A percentile compares a stretch with the other conserved stretches of the same genome.
phyloP scores from a whole-genome alignment of 2,329 filamentous ascomycete genomes.

The Penicillium sp. region DNA sequence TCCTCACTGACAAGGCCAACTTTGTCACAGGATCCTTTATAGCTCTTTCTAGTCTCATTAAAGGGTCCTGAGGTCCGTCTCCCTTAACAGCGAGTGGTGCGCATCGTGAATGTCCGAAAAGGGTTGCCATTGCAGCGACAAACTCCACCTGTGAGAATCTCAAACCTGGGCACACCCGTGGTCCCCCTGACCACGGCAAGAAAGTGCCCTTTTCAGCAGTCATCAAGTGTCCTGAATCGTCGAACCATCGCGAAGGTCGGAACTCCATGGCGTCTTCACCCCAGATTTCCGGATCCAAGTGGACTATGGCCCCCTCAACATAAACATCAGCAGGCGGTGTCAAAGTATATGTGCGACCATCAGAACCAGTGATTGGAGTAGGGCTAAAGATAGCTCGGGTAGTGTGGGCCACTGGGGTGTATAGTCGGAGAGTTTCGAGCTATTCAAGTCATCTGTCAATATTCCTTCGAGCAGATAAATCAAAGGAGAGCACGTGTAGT shows the following conservation, averaged over 20 bases:
- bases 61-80: background rate
- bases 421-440: conserved; percentile 51
- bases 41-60: background rate
- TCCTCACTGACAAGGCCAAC: conserved; percentile 5
- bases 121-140: conserved; percentile 48
- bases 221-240: conserved; percentile 29
- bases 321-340: conserved; percentile 38
- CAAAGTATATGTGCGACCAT: conserved; percentile 33
- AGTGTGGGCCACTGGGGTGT: conserved; percentile 45
- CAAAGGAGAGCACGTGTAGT: background rate
- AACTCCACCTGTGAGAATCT: conserved; percentile 63
- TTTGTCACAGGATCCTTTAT: conserved; percentile 3
- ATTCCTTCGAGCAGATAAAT: background rate
- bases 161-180: conserved; percentile 57
- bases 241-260: conserved; percentile 15
- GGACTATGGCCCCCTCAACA: background rate
- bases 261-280: conserved; percentile 11
- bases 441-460: conserved; percentile 9
- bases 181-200: conserved; percentile 55
- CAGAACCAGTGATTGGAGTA: conserved; percentile 34
- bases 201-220: conserved; percentile 48
- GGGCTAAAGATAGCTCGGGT: conserved; percentile 34
- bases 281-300: conserved; percentile 1
- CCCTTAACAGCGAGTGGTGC: conserved; percentile 15
- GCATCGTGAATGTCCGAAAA: conserved; percentile 40